phyloP scores from a whole-genome alignment of 805 yeast species.

The Cyberlindnera xishuangbannaensis region DNA sequence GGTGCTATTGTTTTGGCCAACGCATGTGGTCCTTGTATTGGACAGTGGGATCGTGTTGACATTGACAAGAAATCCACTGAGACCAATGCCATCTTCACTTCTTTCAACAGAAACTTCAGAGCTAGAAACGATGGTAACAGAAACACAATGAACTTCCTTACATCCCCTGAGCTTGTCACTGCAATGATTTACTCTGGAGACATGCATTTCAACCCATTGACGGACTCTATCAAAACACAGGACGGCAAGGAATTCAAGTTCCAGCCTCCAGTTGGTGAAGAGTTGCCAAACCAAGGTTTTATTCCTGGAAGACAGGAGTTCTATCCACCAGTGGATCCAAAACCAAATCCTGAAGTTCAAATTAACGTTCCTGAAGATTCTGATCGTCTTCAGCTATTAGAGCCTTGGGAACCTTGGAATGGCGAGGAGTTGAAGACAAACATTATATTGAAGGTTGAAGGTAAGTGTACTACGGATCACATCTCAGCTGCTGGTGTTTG shows the following conservation, averaged over 20 bases:
- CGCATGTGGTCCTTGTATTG: slow-evolving; percentile 99
- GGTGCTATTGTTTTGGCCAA: slow-evolving; percentile 95
- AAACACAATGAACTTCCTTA: slow-evolving; percentile 93
- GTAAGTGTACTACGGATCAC: slow-evolving; percentile 98
- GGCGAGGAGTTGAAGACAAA: slow-evolving; percentile 76
- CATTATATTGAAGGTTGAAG: slow-evolving; percentile 86
- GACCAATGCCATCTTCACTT: slow-evolving; percentile 93
- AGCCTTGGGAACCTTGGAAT: slow-evolving; percentile 83
- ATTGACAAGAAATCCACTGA: slow-evolving; percentile 72
- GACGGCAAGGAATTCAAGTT: slow-evolving; percentile 75
- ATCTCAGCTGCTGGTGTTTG: slow-evolving; percentile 98
- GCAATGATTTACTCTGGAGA: slow-evolving; percentile 96
- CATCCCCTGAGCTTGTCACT: slow-evolving; percentile 98
- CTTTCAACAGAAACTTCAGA: slow-evolving; percentile 97
- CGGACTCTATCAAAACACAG: slow-evolving; percentile 69
- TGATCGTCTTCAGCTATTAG: slow-evolving; percentile 85
- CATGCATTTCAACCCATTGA: slow-evolving; percentile 84
- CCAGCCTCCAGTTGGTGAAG: slow-evolving; percentile 75
- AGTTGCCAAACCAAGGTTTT: slow-evolving; percentile 77
- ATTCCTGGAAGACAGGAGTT: slow-evolving; percentile 67
- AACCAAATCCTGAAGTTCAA: slow-evolving; percentile 50
- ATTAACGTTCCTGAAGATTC: slow-evolving; percentile 81
- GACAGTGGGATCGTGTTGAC: slow-evolving; percentile 97
- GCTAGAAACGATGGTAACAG: slow-evolving; percentile 98
- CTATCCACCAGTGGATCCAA: slow-evolving; percentile 68